These are phyloP conservation scores for Boletus rufocinnamomeus DNA, from an alignment of 768 basidiomycete genomes.

Conservation along the genomic window DNA sequence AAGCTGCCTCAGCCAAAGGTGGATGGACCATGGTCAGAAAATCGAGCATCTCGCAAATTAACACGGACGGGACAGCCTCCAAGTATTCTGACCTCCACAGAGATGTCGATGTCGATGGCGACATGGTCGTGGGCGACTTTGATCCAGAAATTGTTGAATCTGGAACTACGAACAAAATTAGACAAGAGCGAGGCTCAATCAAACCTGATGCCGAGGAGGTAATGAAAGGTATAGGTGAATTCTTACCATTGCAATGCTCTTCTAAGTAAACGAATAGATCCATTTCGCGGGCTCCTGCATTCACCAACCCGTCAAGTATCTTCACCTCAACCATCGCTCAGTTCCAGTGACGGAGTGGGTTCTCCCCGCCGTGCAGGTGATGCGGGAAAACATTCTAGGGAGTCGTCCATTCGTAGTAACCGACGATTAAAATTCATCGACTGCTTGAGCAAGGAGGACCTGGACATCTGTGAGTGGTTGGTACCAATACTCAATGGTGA, in stretches of 20 bases:
- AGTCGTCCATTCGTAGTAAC: slow-evolving; percentile 77
- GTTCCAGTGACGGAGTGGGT: slow-evolving; percentile 11
- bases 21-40: slow-evolving; percentile 80
- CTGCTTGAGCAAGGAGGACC: slow-evolving; percentile 72
- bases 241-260: slow-evolving; percentile 19
- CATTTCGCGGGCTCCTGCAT: slow-evolving; percentile 54
- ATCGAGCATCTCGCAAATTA: slow-evolving; percentile 32
- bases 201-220: slow-evolving; percentile 74
- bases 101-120: slow-evolving; percentile 71
- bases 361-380: slow-evolving; percentile 29
- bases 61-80: slow-evolving; percentile 25
- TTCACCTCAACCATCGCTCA: slow-evolving; percentile 4
- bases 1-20: slow-evolving; percentile 47
- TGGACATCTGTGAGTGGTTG: slow-evolving; percentile 70
- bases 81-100: slow-evolving; percentile 31
- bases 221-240: slow-evolving; percentile 60
- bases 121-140: slow-evolving; percentile 76
- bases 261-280: slow-evolving; percentile 50
- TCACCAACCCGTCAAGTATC: slow-evolving; percentile 19
- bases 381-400: slow-evolving; percentile 65
- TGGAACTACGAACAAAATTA: slow-evolving; percentile 40
- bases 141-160: slow-evolving; percentile 54
- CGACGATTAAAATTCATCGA: slow-evolving; percentile 80
- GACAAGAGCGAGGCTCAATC: slow-evolving; percentile 50
- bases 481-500: neutral